Conservation (phyloP, 306 rosid species). For the Arachis stenosperma region DNA sequence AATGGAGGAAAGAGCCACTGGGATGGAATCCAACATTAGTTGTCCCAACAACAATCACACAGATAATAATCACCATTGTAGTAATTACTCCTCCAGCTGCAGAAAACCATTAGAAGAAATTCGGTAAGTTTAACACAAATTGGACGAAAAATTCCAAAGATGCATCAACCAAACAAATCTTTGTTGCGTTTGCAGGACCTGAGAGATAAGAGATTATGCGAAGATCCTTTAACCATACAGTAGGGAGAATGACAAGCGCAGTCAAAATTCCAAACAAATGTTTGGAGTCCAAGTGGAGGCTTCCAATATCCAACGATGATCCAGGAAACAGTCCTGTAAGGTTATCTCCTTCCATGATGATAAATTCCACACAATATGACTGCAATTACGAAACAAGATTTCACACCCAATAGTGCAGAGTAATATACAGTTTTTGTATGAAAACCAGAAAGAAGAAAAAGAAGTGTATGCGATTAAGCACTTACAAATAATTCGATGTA, state of each 20-base stretch:
- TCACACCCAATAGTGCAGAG: conserved; percentile 3
- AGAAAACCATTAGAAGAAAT: conserved; percentile 36
- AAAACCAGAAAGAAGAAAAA: background rate
- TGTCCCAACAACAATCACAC: conserved; percentile 65
- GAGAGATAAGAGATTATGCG: conserved; percentile 76
- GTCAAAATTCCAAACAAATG: conserved; percentile 72
- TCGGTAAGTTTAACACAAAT: conserved; percentile 15
- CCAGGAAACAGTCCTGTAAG: conserved; percentile 75
- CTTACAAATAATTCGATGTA: conserved; percentile 84
- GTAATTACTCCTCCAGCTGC: conserved; percentile 81
- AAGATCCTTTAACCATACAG: conserved; percentile 80
- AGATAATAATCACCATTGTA: conserved; percentile 52
- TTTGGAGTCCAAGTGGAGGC: conserved; percentile 54
- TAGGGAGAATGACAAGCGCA: conserved; percentile 76
- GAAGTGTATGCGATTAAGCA: conserved; percentile 30
- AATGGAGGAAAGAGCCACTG: conserved; percentile 51
- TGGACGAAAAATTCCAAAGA: background rate
- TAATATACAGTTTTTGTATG: background rate
- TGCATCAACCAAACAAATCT: background rate
- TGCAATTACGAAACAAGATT: conserved; percentile 38
- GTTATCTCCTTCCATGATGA: conserved; percentile 88
- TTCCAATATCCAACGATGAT: conserved; percentile 59
- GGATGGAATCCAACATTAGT: conserved; percentile 68
- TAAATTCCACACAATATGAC: conserved; percentile 82
- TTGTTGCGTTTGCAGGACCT: conserved; percentile 50